Conservation (phyloP, 2,329 filamentous ascomycete species). For the Pestalotiopsis sp. region DNA sequence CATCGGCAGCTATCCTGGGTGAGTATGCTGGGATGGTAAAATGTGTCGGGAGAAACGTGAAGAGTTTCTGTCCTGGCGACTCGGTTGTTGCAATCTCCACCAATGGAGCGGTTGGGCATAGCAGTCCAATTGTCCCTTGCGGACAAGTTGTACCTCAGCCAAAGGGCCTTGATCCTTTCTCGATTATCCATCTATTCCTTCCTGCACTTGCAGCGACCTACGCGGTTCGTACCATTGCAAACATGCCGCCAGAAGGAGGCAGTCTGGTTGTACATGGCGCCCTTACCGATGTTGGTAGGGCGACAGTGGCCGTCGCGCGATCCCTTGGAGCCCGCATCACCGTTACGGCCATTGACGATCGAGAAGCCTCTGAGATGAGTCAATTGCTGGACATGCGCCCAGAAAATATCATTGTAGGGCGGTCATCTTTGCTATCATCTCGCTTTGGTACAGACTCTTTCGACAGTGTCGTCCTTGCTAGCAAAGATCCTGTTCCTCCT, state of each 20-base stretch:
- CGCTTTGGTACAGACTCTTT: not conserved
- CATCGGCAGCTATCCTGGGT: not conserved
- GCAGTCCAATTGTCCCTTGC: not conserved
- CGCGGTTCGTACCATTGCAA: slow-evolving; percentile 6
- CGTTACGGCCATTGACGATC: slow-evolving; percentile 9
- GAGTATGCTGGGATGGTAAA: slow-evolving; percentile 10
- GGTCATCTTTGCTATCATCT: not conserved
- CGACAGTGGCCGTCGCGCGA: slow-evolving; percentile 13
- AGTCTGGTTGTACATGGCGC: slow-evolving; percentile 17
- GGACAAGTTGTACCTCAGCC: not conserved
- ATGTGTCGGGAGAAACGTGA: not conserved
- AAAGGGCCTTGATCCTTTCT: not conserved
- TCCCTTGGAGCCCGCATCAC: slow-evolving; percentile 12
- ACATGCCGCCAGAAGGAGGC: not conserved
- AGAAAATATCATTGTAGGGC: not conserved
- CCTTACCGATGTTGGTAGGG: slow-evolving; percentile 13
- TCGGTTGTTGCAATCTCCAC: slow-evolving; percentile 5
- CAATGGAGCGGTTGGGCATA: not conserved
- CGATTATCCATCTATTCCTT: not conserved
- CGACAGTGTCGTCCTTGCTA: slow-evolving; percentile 16
- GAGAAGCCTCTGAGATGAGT: slow-evolving; percentile 7
- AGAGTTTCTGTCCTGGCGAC: slow-evolving; percentile 8
- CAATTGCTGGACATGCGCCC: slow-evolving; percentile 9
- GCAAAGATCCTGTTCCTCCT: slow-evolving; percentile 5
- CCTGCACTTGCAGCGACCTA: not conserved